Percentiles rank a stretch among this genome's conserved stretches.
phyloP scores from a whole-genome alignment of 169 alveolate species.

The Eimeria necatrix region DNA sequence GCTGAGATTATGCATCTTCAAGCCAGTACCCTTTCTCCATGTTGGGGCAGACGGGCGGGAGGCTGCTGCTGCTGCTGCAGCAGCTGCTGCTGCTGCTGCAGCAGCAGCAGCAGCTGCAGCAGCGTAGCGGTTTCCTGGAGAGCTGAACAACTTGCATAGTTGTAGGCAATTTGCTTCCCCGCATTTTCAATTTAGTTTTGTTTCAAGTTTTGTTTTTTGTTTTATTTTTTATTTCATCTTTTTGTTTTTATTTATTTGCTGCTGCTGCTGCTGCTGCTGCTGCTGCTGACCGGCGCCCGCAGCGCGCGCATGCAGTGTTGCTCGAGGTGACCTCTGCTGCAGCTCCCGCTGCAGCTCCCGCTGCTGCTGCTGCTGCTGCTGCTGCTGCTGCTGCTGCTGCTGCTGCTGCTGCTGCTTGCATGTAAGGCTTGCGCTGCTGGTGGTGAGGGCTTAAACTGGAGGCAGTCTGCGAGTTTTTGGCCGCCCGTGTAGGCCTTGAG shows the following conservation, averaged over 20 bases:
- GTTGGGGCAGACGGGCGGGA: background rate
- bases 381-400: no score
- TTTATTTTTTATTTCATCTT: background rate
- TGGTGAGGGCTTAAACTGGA: slow-evolving; percentile 35
- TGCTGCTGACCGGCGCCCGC: no score
- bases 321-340: no score
- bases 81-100: background rate
- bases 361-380: no score
- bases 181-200: background rate
- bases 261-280: slow-evolving; percentile 7
- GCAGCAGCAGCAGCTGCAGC: background rate
- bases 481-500: background rate
- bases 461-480: slow-evolving; percentile 55
- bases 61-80: background rate
- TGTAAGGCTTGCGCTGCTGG: no score
- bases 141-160: background rate
- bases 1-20: slow-evolving; percentile 41
- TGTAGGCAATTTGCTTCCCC: slow-evolving; percentile 2
- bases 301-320: no score
- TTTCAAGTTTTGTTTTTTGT: background rate
- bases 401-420: no score
- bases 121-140: slow-evolving; percentile 2
- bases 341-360: no score
- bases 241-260: background rate
- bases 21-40: slow-evolving; percentile 37